These are phyloP conservation scores for Geotrichum siamense DNA, from an alignment of 1,139 yeast genomes.

Conservation along the genomic window DNA sequence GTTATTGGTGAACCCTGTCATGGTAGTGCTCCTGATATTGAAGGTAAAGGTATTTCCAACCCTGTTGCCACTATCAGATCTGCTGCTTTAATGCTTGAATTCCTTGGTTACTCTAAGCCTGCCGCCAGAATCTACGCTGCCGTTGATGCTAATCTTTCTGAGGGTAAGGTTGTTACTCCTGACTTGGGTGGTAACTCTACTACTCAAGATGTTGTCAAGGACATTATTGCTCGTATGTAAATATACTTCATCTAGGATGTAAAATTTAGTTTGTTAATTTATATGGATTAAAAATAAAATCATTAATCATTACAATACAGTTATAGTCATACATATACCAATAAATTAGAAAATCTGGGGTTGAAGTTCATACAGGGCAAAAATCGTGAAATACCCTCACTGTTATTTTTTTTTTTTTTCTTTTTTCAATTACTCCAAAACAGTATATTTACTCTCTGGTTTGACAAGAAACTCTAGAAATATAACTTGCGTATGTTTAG, in stretches of 20 bases:
- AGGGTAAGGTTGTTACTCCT: slow-evolving; percentile 77
- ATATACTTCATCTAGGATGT: background rate
- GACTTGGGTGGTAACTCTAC: slow-evolving; percentile 88
- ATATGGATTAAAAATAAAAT: too few relatives aligned
- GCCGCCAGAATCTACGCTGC: slow-evolving; percentile 92
- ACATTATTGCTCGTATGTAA: slow-evolving; percentile 55
- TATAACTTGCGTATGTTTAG: slow-evolving; percentile 26
- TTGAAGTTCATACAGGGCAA: background rate
- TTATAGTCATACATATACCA: too few relatives aligned
- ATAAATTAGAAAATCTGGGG: background rate
- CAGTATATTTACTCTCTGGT: background rate
- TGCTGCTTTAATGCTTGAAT: slow-evolving; percentile 93
- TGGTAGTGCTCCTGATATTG: slow-evolving; percentile 98
- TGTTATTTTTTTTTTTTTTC: background rate
- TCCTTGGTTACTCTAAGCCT: slow-evolving; percentile 83
- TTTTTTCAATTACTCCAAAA: background rate
- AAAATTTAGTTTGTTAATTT: background rate
- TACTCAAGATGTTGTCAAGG: slow-evolving; percentile 81
- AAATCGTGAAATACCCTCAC: background rate
- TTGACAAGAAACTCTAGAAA: slow-evolving; percentile 22
- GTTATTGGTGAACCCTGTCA: slow-evolving; percentile 99
- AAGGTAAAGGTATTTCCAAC: slow-evolving; percentile 89
- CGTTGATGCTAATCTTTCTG: slow-evolving; percentile 85
- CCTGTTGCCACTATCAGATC: slow-evolving; percentile 98
- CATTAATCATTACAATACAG: too few relatives aligned